phyloP scores from a whole-genome alignment of 768 basidiomycete genomes.

The Termitomyces sp. region DNA sequence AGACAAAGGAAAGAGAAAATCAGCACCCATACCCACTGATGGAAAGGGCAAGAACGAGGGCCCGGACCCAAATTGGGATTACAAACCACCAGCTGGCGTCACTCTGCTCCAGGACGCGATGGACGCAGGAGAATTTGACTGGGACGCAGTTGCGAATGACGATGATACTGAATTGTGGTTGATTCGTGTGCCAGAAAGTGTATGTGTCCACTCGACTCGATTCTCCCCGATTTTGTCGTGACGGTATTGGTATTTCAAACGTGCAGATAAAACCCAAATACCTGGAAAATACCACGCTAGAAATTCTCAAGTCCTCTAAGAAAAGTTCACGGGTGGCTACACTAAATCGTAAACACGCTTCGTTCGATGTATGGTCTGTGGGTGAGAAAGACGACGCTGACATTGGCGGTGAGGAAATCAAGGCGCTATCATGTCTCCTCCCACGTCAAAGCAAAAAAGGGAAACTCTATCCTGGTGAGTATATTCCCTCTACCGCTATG shows the following conservation, averaged over 20 bases:
- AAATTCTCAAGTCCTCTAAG: conserved; percentile 36
- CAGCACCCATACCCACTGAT: conserved; percentile 6
- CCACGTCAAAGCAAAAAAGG: conserved; percentile 64
- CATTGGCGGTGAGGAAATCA: conserved; percentile 63
- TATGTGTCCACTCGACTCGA: conserved; percentile 31
- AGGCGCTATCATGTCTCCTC: conserved; percentile 57
- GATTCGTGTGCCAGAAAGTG: conserved; percentile 65
- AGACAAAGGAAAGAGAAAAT: conserved; percentile 15
- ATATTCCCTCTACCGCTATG: no score
- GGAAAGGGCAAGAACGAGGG: conserved; percentile 51
- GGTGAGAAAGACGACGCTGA: conserved; percentile 38
- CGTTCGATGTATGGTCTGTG: conserved; percentile 68
- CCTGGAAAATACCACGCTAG: conserved; percentile 51
- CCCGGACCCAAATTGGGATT: conserved; percentile 55
- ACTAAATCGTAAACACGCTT: conserved; percentile 50
- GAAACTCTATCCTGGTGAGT: conserved; percentile 54
- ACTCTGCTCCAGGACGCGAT: conserved; percentile 43
- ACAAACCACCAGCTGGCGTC: conserved; percentile 55
- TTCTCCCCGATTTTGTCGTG: background rate
- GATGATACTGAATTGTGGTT: conserved; percentile 71
- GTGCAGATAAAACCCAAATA: conserved; percentile 65
- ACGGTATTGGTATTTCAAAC: background rate
- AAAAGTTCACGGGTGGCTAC: conserved; percentile 44
- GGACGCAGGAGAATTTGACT: conserved; percentile 61
- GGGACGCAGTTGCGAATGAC: conserved; percentile 55